A percentile compares a stretch with the other conserved stretches of the same genome.
These are phyloP conservation scores for Diaporthe humulicola DNA, from an alignment of 2,329 filamentous ascomycete species.

Conservation along the genomic window DNA sequence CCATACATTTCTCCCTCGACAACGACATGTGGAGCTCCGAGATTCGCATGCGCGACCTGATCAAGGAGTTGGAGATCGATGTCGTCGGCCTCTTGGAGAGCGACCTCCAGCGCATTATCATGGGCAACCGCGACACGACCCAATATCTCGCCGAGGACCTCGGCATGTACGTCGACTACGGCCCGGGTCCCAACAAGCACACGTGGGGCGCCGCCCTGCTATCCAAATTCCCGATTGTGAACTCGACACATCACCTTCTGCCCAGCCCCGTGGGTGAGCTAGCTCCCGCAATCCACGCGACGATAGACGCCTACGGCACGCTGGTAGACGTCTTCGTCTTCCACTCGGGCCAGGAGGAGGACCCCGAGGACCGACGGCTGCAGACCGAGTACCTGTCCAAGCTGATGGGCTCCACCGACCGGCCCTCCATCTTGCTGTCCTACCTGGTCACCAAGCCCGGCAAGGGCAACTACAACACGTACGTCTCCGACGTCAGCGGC, in stretches of 20 bases:
- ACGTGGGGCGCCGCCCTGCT: conserved; percentile 95
- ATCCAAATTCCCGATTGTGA: conserved; percentile 97
- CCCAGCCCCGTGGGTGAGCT: conserved; percentile 95
- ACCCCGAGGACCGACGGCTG: conserved; percentile 88
- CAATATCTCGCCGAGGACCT: conserved; percentile 96
- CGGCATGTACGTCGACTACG: conserved; percentile 98
- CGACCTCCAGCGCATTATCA: conserved; percentile 97
- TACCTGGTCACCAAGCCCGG: conserved; percentile 94
- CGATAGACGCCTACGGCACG: conserved; percentile 91
- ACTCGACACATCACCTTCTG: conserved; percentile 95
- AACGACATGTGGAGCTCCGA: conserved; percentile 99
- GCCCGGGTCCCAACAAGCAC: conserved; percentile 98
- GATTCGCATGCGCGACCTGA: conserved; percentile 89
- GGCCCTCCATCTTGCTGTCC: conserved; percentile 87
- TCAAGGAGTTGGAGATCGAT: conserved; percentile 96
- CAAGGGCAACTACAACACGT: conserved; percentile 96
- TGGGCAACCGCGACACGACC: conserved; percentile 97
- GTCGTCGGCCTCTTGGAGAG: conserved; percentile 95
- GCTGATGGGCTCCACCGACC: conserved; percentile 85
- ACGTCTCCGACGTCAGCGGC: conserved; percentile 85
- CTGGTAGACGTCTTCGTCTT: conserved; percentile 96
- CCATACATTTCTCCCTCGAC: conserved; percentile 96
- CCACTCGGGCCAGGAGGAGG: conserved; percentile 98
- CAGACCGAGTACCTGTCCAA: conserved; percentile 89
- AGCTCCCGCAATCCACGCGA: conserved; percentile 96